Evolutionary conservation across 2,329 filamentous ascomycete species (phyloP), one percentile per base, ranked within the genome.

Genomic region (Didymella lethalis): DNA sequence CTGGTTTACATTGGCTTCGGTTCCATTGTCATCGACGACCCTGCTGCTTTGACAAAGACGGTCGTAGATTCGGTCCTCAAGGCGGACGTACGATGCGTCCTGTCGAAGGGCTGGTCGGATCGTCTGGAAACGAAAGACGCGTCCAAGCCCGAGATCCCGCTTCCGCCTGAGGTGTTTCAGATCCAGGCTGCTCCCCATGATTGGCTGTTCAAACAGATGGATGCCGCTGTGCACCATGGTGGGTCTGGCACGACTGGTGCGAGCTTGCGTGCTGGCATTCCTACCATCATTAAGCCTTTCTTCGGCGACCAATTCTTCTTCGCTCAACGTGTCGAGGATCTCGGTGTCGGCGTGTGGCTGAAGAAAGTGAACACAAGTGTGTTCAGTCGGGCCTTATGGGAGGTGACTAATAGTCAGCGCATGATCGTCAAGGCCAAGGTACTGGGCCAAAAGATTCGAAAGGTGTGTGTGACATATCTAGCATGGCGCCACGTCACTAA

Each of bases 231-330:
- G 7, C 95, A 99, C 74, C 95, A 99, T 72, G 95, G 95, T 47
- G 95, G 95, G 5, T 92, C 93, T 4, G 95, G 95, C 2, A 99
- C 95, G 0, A 99, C 95, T 0, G 95, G 95, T 2, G 95, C 95
- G 0, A 96, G 92, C 75, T 82, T 99, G 48, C 86, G 95, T 51
- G 93, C 93, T 0, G 95, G 95, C 2, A 87, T 97, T 5, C 95
- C 95, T 0, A 98, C 95, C 0, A 93, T 99, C 64, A 90, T 98
- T 73, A 91, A 94, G 61, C 95, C 95, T 0, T 99, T 98, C 81
- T 99, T 99, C 73, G 95, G 95, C 5, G 95, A 99, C 70, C 95
- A 99, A 74, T 97, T 90, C 83, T 99, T 99, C 82, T 98, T 96
- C 69, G 95, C 93, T 7, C 86, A 84, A 29, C 86, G 95, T 4